A percentile compares a stretch with the other conserved stretches of the same genome.
Evolutionary conservation across 75 land plant species (phyloP).

Genomic region (Cryptomeria japonica): DNA sequence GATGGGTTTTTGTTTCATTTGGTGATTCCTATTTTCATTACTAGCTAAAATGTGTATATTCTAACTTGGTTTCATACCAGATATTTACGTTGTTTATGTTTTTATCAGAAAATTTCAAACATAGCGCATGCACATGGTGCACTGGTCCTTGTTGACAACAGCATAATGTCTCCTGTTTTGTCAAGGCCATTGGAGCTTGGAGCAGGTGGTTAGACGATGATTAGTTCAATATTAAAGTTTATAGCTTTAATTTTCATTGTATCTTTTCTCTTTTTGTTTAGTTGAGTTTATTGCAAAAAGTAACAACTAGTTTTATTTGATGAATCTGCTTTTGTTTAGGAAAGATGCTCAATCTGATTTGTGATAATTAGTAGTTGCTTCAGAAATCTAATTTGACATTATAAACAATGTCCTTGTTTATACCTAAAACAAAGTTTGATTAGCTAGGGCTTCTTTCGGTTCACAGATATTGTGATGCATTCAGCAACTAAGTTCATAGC

Average conservation of each 20-base stretch:
- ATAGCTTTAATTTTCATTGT: not conserved
- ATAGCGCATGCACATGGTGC: constrained; percentile 89
- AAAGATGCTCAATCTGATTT: not conserved
- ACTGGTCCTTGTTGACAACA: constrained; percentile 91
- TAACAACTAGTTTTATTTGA: not conserved
- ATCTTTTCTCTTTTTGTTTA: not conserved
- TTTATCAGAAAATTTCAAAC: constrained; percentile 71
- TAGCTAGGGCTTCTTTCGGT: not conserved
- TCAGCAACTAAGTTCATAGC: constrained; percentile 97
- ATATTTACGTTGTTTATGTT: constrained; percentile 5
- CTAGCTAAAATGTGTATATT: not conserved
- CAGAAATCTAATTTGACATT: not conserved
- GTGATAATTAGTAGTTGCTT: not conserved
- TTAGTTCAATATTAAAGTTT: not conserved
- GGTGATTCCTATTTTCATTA: not conserved
- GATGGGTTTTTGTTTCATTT: not conserved
- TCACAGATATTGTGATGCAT: constrained; percentile 98
- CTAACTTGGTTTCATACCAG: not conserved
- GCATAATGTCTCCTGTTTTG: constrained; percentile 96
- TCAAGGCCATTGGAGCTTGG: constrained; percentile 92
- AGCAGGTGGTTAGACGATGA: constrained; percentile 64
- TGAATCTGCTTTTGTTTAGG: not conserved
- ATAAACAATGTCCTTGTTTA: not conserved
- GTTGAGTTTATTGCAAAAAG: not conserved
- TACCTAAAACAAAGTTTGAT: not conserved